These are phyloP conservation scores for Micromonas commoda DNA, from an alignment of 139 green algal genomes.

Conservation along the genomic window DNA sequence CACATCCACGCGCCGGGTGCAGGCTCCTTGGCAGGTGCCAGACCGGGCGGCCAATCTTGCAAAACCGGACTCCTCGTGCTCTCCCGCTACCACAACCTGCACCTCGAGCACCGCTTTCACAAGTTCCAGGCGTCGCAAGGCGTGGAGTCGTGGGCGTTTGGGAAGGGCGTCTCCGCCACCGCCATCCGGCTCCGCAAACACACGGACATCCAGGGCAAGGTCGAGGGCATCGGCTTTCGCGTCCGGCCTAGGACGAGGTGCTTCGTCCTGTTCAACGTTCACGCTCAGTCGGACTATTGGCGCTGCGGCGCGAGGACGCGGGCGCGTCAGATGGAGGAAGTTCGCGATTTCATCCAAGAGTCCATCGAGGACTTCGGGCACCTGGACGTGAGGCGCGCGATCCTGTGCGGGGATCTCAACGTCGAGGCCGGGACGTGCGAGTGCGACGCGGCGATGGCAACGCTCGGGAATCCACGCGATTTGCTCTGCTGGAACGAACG, in stretches of 20 bases:
- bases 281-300: neutral
- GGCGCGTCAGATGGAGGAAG: neutral
- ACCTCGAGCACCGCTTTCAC: too few relatives aligned
- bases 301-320: neutral
- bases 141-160: too few relatives aligned
- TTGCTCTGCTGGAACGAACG: neutral
- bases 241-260: neutral
- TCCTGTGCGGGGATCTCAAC: conserved; percentile 13
- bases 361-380: neutral
- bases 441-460: neutral
- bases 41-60: too few relatives aligned
- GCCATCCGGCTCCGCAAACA: too few relatives aligned
- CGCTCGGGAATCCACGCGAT: neutral
- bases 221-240: neutral
- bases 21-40: too few relatives aligned
- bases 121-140: too few relatives aligned
- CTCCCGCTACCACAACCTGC: too few relatives aligned
- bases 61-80: too few relatives aligned
- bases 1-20: too few relatives aligned
- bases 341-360: neutral
- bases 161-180: too few relatives aligned
- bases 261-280: neutral
- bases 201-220: neutral
- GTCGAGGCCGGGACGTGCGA: neutral
- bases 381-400: neutral